phyloP scores from a whole-genome alignment of 176 grass and related monocot species.

The Hordeum vulgare region MorexV3_pseudomolecules_assembly NC_058518.1:96922373-96922872 shows the following conservation, averaged over 20 bases:
- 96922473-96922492: slow-evolving; percentile 78
- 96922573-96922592: slow-evolving; percentile 58
- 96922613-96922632: slow-evolving; percentile 93
- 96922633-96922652: slow-evolving; percentile 37
- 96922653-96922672: slow-evolving; percentile 30
- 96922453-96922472: slow-evolving; percentile 49
- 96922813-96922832: not conserved
- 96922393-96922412: slow-evolving; percentile 33
- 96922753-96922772: not conserved
- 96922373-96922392: slow-evolving; percentile 12
- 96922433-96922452: slow-evolving; percentile 36
- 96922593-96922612: slow-evolving; percentile 81
- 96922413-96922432: slow-evolving; percentile 19
- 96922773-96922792: not conserved
- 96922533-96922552: slow-evolving; percentile 77
- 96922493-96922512: slow-evolving; percentile 36
- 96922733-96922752: not conserved
- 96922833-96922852: not conserved
- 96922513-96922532: slow-evolving; percentile 61
- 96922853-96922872: not conserved
- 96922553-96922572: slow-evolving; percentile 76
- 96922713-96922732: slow-evolving; percentile 1
- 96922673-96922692: slow-evolving; percentile 72
- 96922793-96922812: not conserved
- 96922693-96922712: slow-evolving; percentile 72